phyloP scores from a whole-genome alignment of 73 alveolate genomes.

The Paramecium bursaria region DNA sequence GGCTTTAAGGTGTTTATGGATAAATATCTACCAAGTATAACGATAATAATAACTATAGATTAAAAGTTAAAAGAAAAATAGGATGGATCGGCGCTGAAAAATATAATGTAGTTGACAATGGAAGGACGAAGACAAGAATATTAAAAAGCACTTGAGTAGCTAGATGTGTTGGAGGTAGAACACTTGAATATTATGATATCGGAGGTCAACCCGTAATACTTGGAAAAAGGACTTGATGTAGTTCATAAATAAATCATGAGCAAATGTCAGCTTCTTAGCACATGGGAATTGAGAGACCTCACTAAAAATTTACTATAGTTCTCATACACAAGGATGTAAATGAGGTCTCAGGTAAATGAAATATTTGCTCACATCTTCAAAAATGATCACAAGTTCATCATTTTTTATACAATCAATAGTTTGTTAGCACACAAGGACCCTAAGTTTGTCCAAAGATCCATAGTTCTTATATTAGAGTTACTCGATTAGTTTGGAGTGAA shows the following conservation, averaged over 20 bases:
- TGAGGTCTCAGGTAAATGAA: background rate
- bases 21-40: slow-evolving; percentile 13
- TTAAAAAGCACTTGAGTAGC: background rate
- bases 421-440: slow-evolving; percentile 21
- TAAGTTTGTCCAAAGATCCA: slow-evolving; percentile 14
- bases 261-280: background rate
- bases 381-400: background rate
- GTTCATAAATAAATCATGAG: background rate
- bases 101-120: background rate
- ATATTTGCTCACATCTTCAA: background rate
- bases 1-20: background rate
- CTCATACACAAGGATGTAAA: background rate
- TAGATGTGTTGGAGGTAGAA: background rate
- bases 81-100: background rate
- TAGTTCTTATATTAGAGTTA: slow-evolving; percentile 1
- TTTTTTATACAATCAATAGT: background rate
- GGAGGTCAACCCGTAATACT: background rate
- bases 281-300: background rate
- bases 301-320: background rate
- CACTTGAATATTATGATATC: background rate
- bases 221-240: background rate
- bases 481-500: slow-evolving; percentile 15
- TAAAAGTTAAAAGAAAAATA: background rate
- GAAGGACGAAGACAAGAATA: slow-evolving; percentile 5
- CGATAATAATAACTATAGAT: background rate